Base-by-base conservation (phyloP, 2,329 filamentous ascomycete species). In the Talaromyces verruculosus region DNA sequence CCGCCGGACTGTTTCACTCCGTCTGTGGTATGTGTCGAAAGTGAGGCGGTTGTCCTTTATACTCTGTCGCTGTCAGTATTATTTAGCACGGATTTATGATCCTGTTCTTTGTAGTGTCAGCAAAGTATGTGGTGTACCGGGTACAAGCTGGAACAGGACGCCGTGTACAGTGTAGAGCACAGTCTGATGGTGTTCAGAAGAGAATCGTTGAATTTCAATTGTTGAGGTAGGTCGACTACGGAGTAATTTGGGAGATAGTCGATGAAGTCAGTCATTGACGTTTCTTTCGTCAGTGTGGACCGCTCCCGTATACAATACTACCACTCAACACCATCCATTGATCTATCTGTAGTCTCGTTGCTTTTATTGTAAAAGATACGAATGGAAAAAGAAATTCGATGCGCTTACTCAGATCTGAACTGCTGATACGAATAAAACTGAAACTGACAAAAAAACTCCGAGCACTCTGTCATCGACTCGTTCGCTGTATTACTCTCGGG, bases 1-100 rank as follows among this genome's bases (percentile, higher is more conserved):
- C 28, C 37, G 35, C 58, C 58, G 58, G 58, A 47, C 58, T 61
- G 58, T 8, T 33, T 61, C 58, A n/a, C 58, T 61, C 58, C 58
- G 58, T 3, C 3, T 25, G 25, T 25, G 25, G 25, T 25, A 3
- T 25, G 3, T 25, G 17, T 37, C n/a, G 17, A 25, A 37, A 57
- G 19, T 57, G 53, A 57, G 53, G 53, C 53, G 51, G 2, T 22
- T 35, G 51, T 55, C 28, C 25, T 37, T 37, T 37, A 57, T 37
- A 33, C n/a, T n/a, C n/a, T n/a, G n/a, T n/a, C n/a, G n/a, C n/a
- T n/a, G n/a, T 30, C 28, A 1, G 28, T 30, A 30, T 33, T 33
- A 33, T 33, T 33, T 33, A 1, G 30, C 53, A 37, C 53, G 53
- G 53, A 57, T 35, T 25, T 57, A 57, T 15, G 2, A 39, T 37